A percentile compares a stretch with the other conserved stretches of the same genome.
Conservation (phyloP, 257 asterid genomes). For the Asclepias syriaca region DNA sequence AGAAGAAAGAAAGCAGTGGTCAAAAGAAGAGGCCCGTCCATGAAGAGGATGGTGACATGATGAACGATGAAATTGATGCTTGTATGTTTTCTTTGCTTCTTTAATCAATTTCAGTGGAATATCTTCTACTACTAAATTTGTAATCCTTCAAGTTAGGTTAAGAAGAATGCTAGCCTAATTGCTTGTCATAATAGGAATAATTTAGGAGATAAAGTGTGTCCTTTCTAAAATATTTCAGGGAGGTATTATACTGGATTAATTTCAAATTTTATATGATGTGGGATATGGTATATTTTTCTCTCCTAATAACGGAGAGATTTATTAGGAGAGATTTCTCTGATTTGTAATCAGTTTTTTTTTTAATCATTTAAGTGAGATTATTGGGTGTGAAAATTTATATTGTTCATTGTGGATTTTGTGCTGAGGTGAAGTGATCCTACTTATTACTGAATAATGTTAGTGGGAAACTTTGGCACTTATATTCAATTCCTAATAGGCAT, state of each 20-base stretch:
- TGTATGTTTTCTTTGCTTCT: slow-evolving; percentile 18
- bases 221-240: not conserved
- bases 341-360: no score
- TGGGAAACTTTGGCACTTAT: no score
- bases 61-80: slow-evolving; percentile 32
- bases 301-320: not conserved
- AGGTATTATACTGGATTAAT: not conserved
- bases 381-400: not conserved
- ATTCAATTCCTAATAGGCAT: no score
- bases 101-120: not conserved
- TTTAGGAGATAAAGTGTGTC: not conserved
- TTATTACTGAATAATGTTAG: not conserved
- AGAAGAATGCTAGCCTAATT: not conserved
- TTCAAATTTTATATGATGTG: not conserved
- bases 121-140: not conserved
- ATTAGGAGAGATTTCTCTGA: not conserved
- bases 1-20: slow-evolving; percentile 42
- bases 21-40: slow-evolving; percentile 12
- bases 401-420: not conserved
- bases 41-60: slow-evolving; percentile 22
- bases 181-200: not conserved
- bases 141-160: not conserved
- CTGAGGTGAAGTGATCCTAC: not conserved
- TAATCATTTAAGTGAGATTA: not conserved
- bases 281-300: not conserved